Percentiles rank a stretch among this genome's conserved stretches.
Evolutionary conservation across 1,139 yeast genomes (phyloP).

Genomic region (Pichia terricola): DNA sequence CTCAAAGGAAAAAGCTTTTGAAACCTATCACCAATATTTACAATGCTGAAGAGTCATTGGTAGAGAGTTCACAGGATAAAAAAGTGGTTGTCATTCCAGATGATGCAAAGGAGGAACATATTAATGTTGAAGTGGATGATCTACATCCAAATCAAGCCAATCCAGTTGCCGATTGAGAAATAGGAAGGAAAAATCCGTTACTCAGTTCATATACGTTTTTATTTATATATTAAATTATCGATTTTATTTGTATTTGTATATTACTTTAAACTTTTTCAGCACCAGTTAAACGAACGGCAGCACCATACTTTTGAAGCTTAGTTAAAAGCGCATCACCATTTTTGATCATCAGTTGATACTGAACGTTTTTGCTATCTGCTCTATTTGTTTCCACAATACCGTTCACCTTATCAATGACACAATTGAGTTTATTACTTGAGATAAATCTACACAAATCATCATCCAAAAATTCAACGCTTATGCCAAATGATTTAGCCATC

Average conservation of each 20-base stretch:
- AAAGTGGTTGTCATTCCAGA: slow-evolving; percentile 9
- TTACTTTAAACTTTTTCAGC: slow-evolving; percentile 40
- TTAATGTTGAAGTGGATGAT: slow-evolving; percentile 4
- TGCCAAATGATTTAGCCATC: slow-evolving; percentile 92
- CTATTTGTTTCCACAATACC: slow-evolving; percentile 94
- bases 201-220: too few relatives aligned
- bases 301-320: slow-evolving; percentile 92
- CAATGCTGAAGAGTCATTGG: not conserved
- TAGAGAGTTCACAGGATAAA: slow-evolving; percentile 2
- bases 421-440: slow-evolving; percentile 86
- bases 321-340: slow-evolving; percentile 92
- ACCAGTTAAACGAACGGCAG: slow-evolving; percentile 92
- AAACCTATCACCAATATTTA: slow-evolving; percentile 5
- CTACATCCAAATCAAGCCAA: slow-evolving; percentile 4
- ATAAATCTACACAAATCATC: slow-evolving; percentile 81
- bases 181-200: not conserved
- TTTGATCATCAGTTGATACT: slow-evolving; percentile 78
- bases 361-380: slow-evolving; percentile 92
- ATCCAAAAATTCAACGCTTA: slow-evolving; percentile 70
- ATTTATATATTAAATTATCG: too few relatives aligned
- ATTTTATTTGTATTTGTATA: too few relatives aligned
- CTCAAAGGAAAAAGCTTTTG: slow-evolving; percentile 2
- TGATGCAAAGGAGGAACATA: slow-evolving; percentile 2
- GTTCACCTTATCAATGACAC: slow-evolving; percentile 91
- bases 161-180: slow-evolving; percentile 5